Conservation (phyloP, 2,329 filamentous ascomycete species). For the Penicillium sp. region DNA sequence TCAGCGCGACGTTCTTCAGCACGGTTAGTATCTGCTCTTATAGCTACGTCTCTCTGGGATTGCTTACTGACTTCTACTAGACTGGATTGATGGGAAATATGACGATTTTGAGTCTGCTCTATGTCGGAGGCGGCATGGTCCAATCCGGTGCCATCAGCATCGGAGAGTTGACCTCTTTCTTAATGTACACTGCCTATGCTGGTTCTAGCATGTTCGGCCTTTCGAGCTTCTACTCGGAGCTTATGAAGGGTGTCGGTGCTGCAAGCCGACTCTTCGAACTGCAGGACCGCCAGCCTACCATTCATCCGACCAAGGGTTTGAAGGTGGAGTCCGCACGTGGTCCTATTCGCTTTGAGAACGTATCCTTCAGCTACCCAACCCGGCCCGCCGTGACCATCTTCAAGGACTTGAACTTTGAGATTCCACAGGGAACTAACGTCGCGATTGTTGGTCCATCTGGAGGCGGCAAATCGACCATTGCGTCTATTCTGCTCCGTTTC, state of each 20-base stretch:
- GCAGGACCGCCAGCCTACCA: conserved; percentile 80
- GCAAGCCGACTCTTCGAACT: conserved; percentile 95
- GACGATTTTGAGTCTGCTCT: conserved; percentile 85
- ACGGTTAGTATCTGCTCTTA: conserved; percentile 38
- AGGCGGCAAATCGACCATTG: conserved; percentile 93
- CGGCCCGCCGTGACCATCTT: conserved; percentile 89
- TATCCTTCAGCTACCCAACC: conserved; percentile 89
- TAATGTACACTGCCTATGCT: conserved; percentile 94
- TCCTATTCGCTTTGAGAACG: conserved; percentile 78
- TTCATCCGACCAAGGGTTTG: conserved; percentile 76
- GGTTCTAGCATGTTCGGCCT: conserved; percentile 87
- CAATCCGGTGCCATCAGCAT: conserved; percentile 79
- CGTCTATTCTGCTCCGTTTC: conserved; percentile 84
- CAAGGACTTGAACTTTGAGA: conserved; percentile 79
- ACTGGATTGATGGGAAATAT: conserved; percentile 94
- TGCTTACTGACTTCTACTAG: conserved; percentile 41
- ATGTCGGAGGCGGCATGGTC: conserved; percentile 87
- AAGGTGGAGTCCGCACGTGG: conserved; percentile 81
- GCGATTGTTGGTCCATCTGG: conserved; percentile 95
- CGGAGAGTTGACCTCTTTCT: conserved; percentile 88
- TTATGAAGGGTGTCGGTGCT: conserved; percentile 98
- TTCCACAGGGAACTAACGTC: conserved; percentile 88
- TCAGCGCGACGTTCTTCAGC: conserved; percentile 86
- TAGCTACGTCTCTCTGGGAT: neutral
- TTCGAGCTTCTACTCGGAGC: conserved; percentile 92